Evolutionary conservation across 2,329 filamentous ascomycete species (phyloP).

Genomic region (Lasiodiplodia sp.): DNA sequence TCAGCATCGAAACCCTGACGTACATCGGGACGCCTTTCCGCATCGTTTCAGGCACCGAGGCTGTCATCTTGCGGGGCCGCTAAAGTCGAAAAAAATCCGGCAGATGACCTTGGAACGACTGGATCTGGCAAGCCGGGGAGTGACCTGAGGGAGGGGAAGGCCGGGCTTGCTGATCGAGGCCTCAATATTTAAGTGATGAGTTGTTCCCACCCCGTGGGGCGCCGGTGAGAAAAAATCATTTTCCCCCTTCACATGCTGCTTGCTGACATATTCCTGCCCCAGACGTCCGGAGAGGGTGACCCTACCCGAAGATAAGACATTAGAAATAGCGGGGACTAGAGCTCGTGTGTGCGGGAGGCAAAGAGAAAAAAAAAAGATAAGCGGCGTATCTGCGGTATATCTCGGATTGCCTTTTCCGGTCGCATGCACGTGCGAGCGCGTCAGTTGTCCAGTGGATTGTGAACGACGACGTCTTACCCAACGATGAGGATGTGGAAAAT

Average conservation of each 20-base stretch:
- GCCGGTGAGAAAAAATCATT: slow-evolving; percentile 5
- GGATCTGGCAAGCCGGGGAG: background rate
- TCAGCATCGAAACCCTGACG: slow-evolving; percentile 34
- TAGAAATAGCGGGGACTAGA: background rate
- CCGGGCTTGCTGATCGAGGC: background rate
- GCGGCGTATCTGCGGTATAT: slow-evolving; percentile 9
- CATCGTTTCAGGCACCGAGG: background rate
- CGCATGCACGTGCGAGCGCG: background rate
- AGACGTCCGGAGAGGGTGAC: slow-evolving; percentile 5
- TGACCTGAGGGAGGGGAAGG: slow-evolving; percentile 2
- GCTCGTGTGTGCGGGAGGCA: background rate
- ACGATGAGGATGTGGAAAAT: background rate
- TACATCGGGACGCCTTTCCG: slow-evolving; percentile 31
- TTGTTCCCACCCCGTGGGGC: slow-evolving; percentile 3
- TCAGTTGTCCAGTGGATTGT: background rate
- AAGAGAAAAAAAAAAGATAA: slow-evolving; percentile 5
- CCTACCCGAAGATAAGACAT: slow-evolving; percentile 14
- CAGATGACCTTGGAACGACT: slow-evolving; percentile 9
- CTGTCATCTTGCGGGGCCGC: slow-evolving; percentile 4
- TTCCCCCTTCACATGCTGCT: background rate
- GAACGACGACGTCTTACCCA: background rate
- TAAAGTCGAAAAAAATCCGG: background rate
- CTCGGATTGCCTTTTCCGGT: slow-evolving; percentile 9
- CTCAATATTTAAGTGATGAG: slow-evolving; percentile 5
- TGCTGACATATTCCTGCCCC: background rate